Conservation (phyloP, 108 stramenopile species). For the Nitzschia sp. region DNA sequence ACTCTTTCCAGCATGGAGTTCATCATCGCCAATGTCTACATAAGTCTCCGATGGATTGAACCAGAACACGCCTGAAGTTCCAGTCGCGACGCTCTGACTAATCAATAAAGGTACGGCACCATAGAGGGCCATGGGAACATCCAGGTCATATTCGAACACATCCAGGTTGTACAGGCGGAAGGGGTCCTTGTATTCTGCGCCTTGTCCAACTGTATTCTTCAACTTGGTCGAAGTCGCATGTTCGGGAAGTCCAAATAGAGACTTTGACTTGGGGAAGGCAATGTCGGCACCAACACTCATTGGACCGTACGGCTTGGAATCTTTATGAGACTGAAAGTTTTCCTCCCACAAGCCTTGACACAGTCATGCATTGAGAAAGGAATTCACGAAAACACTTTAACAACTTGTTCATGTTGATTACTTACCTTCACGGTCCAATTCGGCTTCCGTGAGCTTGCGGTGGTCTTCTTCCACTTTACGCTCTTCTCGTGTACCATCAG, state of each 20-base stretch:
- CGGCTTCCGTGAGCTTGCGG: conserved; percentile 56
- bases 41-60: conserved; percentile 99
- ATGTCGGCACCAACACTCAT: conserved; percentile 96
- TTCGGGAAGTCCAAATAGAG: conserved; percentile 96
- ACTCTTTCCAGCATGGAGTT: conserved; percentile 33
- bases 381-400: too few species aligned
- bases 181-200: conserved; percentile 88
- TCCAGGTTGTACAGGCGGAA: conserved; percentile 99
- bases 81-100: conserved; percentile 64
- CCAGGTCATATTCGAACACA: conserved; percentile 99
- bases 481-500: conserved; percentile 87
- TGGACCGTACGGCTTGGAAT: conserved; percentile 91
- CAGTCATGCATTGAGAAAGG: too few species aligned
- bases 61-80: conserved; percentile 94
- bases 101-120: conserved; percentile 92
- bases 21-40: conserved; percentile 84
- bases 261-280: conserved; percentile 74
- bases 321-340: conserved; percentile 86
- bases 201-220: conserved; percentile 75
- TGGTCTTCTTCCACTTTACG: conserved; percentile 54
- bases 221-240: conserved; percentile 92
- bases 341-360: conserved; percentile 97
- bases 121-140: conserved; percentile 98
- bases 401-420: too few species aligned
- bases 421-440: conserved; percentile 78